Percentiles rank a stretch among this genome's conserved stretches.
phyloP scores from a whole-genome alignment of 768 basidiomycete species.

The Austroboletus eburneus region DNA sequence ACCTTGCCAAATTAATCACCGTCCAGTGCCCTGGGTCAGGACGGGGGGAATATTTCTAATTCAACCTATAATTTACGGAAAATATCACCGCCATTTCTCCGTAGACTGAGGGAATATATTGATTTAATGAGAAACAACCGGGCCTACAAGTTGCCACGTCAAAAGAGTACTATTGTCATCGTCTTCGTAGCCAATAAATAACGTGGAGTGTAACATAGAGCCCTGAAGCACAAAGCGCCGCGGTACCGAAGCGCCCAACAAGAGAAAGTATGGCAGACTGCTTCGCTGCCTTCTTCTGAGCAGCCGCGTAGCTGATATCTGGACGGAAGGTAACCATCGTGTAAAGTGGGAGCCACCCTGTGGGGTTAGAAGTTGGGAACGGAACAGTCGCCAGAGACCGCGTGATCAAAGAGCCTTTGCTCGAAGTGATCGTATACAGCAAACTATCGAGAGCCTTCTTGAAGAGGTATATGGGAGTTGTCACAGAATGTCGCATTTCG shows the following conservation, averaged over 20 bases:
- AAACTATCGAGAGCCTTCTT: conserved; percentile 77
- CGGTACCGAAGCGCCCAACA: conserved; percentile 47
- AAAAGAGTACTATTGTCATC: conserved; percentile 13
- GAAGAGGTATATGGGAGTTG: conserved; percentile 73
- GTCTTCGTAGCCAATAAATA: conserved; percentile 20
- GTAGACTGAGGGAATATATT: conserved; percentile 27
- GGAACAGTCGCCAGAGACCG: conserved; percentile 46
- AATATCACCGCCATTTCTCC: conserved; percentile 18
- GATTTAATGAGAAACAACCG: conserved; percentile 24
- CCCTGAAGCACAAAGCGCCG: conserved; percentile 39
- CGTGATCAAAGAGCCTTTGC: conserved; percentile 44
- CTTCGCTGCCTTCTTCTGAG: conserved; percentile 59
- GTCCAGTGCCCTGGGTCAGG: conserved; percentile 22
- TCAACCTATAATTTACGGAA: conserved; percentile 17
- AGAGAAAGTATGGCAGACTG: conserved; percentile 63
- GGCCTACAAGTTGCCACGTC: conserved; percentile 29
- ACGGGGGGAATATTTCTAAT: conserved; percentile 18
- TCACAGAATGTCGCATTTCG: conserved; percentile 93
- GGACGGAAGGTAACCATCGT: conserved; percentile 98
- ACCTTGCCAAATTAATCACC: conserved; percentile 34
- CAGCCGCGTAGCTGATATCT: conserved; percentile 87
- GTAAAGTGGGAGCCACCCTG: conserved; percentile 90
- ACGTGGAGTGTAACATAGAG: conserved; percentile 30
- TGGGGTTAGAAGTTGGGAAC: conserved; percentile 55
- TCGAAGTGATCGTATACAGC: conserved; percentile 58